Conservation (phyloP, 169 alveolate species). For the Babesia sp. region DNA sequence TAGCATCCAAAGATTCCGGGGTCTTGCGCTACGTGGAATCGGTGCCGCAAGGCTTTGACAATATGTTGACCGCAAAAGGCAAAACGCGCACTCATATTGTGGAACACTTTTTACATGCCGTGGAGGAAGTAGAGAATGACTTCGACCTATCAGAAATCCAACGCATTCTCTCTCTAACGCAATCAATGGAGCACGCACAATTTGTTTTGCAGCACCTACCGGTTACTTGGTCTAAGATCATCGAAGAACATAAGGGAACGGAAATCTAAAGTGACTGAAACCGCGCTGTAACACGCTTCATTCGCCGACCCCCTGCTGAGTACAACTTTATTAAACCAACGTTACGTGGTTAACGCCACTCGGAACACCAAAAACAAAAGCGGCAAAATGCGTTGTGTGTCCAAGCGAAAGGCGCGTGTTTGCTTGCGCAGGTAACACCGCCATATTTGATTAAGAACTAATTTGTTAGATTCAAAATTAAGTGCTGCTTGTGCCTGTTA, state of each 20-base stretch:
- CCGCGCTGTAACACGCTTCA: no score
- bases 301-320: no score
- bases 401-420: no score
- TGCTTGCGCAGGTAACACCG: no score
- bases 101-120: slow-evolving; percentile 29
- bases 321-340: no score
- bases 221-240: slow-evolving; percentile 46
- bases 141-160: slow-evolving; percentile 60
- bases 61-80: slow-evolving; percentile 13
- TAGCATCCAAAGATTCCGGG: slow-evolving; percentile 2
- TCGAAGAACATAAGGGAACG: slow-evolving; percentile 10
- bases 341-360: no score
- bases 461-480: background rate
- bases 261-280: background rate
- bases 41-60: slow-evolving; percentile 3
- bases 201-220: slow-evolving; percentile 51
- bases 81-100: slow-evolving; percentile 18
- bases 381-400: no score
- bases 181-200: slow-evolving; percentile 16
- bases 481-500: background rate
- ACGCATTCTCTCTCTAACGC: slow-evolving; percentile 30
- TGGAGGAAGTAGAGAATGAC: slow-evolving; percentile 44
- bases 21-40: slow-evolving; percentile 9
- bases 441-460: no score
- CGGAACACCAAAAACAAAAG: no score